These are phyloP conservation scores for Cutaneotrichosporon curvatum DNA, from an alignment of 1,284 basidiomycete species.

Conservation along the genomic window DNA sequence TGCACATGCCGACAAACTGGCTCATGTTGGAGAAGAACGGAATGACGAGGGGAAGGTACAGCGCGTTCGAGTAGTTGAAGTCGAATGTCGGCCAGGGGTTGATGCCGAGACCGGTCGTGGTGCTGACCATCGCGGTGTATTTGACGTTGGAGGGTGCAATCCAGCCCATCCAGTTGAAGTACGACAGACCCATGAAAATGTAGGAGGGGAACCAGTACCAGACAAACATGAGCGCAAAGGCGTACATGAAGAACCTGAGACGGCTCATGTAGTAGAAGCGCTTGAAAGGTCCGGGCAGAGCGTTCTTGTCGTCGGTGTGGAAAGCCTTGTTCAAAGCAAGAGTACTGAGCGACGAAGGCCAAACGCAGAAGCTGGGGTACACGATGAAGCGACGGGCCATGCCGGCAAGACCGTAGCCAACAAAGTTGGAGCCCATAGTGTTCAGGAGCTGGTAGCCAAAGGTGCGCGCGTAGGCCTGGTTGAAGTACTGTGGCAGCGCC, in stretches of 20 bases:
- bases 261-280: constrained; percentile 39
- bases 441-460: constrained; percentile 46
- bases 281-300: constrained; percentile 40
- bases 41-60: constrained; percentile 4
- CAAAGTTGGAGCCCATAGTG: constrained; percentile 48
- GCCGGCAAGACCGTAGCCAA: constrained; percentile 52
- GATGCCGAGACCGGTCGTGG: constrained; percentile 35
- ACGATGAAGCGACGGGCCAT: constrained; percentile 50
- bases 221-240: constrained; percentile 39
- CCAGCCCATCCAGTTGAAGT: constrained; percentile 59
- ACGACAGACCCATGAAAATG: constrained; percentile 48
- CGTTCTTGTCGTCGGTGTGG: constrained; percentile 41
- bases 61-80: constrained; percentile 19
- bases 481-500: constrained; percentile 32
- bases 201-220: constrained; percentile 47
- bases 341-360: constrained; percentile 48
- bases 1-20: constrained; percentile 25
- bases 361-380: constrained; percentile 48
- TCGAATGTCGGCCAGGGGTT: constrained; percentile 40
- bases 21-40: constrained; percentile 27
- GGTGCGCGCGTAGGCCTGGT: constrained; percentile 39
- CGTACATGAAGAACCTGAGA: constrained; percentile 41
- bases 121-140: constrained; percentile 23
- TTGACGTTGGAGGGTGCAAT: constrained; percentile 48
- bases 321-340: constrained; percentile 49